Evolutionary conservation across 495 filamentous ascomycete genomes (phyloP).

Genomic region (Xylaria grammica): DNA sequence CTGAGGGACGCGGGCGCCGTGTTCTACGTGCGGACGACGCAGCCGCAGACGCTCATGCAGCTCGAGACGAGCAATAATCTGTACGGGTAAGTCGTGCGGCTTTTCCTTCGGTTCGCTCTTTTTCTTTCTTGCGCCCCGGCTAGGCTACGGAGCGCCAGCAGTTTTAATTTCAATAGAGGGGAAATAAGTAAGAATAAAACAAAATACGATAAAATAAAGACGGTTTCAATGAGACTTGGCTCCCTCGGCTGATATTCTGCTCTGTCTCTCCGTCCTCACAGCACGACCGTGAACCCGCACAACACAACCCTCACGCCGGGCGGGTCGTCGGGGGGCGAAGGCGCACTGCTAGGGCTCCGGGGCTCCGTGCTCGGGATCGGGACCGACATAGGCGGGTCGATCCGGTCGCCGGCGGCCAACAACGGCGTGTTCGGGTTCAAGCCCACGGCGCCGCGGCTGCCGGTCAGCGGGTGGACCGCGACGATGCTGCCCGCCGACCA

Average conservation of each 20-base stretch:
- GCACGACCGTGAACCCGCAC: slow-evolving; percentile 61
- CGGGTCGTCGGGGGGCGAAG: slow-evolving; percentile 71
- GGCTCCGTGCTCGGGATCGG: slow-evolving; percentile 70
- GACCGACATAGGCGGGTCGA: slow-evolving; percentile 72
- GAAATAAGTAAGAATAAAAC: background rate
- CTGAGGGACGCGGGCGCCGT: slow-evolving; percentile 54
- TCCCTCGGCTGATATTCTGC: background rate
- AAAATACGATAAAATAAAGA: no score
- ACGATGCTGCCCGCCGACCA: slow-evolving; percentile 63
- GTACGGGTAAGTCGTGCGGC: slow-evolving; percentile 49
- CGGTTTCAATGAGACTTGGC: background rate
- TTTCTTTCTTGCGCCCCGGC: background rate
- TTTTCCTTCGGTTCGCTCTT: background rate
- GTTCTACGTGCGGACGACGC: slow-evolving; percentile 59
- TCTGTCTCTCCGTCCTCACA: slow-evolving; percentile 16
- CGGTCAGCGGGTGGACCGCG: slow-evolving; percentile 52
- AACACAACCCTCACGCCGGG: slow-evolving; percentile 63
- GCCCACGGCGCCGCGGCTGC: slow-evolving; percentile 64
- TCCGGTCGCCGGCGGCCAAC: slow-evolving; percentile 67
- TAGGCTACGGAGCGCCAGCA: no score
- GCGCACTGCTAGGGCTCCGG: slow-evolving; percentile 62
- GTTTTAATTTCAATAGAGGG: no score
- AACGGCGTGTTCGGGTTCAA: slow-evolving; percentile 69
- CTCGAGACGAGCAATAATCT: slow-evolving; percentile 61
- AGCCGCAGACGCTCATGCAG: slow-evolving; percentile 67